These are phyloP conservation scores for Syzygium jambos DNA, from an alignment of 345 rosid genomes.

Conservation along the genomic window DNA sequence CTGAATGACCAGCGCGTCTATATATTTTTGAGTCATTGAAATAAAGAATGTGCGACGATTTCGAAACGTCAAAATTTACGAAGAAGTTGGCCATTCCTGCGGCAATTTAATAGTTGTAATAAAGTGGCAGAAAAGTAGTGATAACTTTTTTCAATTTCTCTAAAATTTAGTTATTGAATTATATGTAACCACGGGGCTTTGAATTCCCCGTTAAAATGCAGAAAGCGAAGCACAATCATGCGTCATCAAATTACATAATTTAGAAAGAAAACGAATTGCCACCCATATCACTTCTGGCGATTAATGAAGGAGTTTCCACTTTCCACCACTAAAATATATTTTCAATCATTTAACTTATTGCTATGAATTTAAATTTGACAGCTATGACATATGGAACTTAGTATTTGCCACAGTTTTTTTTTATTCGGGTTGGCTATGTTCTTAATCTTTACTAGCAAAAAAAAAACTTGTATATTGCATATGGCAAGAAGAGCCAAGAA, in stretches of 20 bases:
- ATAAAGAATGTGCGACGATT: neutral
- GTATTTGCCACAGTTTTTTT: neutral
- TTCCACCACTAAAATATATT: neutral
- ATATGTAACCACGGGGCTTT: neutral
- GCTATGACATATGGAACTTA: neutral
- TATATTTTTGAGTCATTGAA: neutral
- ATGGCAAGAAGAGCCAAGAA: too few relatives aligned
- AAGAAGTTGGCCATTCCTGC: neutral
- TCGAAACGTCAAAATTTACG: neutral
- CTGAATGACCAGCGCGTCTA: neutral
- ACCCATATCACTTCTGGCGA: neutral
- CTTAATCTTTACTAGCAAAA: neutral
- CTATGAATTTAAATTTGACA: neutral
- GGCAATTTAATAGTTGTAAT: neutral
- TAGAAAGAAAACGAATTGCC: neutral
- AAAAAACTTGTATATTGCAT: neutral
- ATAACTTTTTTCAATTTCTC: neutral
- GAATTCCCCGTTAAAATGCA: neutral
- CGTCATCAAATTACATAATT: neutral
- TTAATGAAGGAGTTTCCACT: neutral
- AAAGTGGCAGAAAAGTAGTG: neutral
- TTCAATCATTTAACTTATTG: neutral
- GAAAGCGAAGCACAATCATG: neutral
- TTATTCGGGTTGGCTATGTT: neutral
- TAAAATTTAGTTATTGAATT: neutral